A percentile compares a stretch with the other conserved stretches of the same genome.
These are phyloP conservation scores for Paecilomyces niveus DNA, from an alignment of 2,329 filamentous ascomycete species.

Conservation along the genomic window DNA sequence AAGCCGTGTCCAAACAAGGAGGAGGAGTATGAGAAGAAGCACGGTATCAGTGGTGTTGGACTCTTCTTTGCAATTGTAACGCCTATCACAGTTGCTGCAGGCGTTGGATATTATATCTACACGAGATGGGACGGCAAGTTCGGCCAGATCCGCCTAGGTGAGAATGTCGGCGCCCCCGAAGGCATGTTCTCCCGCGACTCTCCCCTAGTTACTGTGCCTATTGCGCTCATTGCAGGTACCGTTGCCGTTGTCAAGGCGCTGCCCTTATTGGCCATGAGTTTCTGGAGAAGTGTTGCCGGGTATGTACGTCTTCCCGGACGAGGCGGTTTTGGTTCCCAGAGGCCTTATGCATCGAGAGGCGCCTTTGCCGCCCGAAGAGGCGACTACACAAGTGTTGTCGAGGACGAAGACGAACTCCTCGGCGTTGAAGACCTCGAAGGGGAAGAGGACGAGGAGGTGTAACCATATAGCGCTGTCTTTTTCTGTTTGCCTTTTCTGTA, in stretches of 20 bases:
- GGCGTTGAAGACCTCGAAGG: conserved; percentile 82
- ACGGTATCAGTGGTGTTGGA: conserved; percentile 60
- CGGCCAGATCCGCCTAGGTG: conserved; percentile 84
- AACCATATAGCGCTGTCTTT: conserved; percentile 3
- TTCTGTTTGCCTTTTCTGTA: neutral
- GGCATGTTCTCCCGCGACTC: conserved; percentile 60
- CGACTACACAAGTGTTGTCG: conserved; percentile 84
- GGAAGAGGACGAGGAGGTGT: conserved; percentile 66
- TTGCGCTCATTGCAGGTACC: conserved; percentile 72
- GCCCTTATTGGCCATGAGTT: conserved; percentile 63
- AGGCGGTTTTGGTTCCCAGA: conserved; percentile 44
- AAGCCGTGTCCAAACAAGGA: conserved; percentile 71
- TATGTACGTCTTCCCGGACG: conserved; percentile 39
- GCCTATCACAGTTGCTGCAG: conserved; percentile 64
- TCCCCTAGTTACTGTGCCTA: conserved; percentile 73
- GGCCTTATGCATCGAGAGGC: conserved; percentile 78
- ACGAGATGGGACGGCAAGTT: conserved; percentile 83
- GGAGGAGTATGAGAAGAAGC: conserved; percentile 70
- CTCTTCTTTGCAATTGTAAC: conserved; percentile 81
- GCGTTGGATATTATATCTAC: conserved; percentile 77
- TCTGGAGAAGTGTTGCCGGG: conserved; percentile 61
- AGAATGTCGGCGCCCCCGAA: conserved; percentile 34
- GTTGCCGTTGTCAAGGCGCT: conserved; percentile 65
- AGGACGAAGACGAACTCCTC: conserved; percentile 88
- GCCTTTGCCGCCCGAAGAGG: conserved; percentile 80